These are phyloP conservation scores for Acarospora socialis DNA, from an alignment of 2,329 filamentous ascomycete species.

Conservation along the genomic window DNA sequence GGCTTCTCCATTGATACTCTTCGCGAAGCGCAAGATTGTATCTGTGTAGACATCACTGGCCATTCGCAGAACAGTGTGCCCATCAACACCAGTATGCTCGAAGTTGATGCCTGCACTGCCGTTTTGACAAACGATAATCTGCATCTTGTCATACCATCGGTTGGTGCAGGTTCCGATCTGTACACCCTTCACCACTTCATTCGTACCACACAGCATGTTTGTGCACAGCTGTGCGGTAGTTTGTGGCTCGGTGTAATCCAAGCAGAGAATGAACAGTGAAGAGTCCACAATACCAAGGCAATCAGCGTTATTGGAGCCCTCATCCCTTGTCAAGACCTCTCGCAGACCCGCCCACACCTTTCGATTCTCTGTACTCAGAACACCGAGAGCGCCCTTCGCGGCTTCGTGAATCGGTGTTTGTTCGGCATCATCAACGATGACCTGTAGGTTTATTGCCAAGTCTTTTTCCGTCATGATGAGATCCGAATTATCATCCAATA, in stretches of 20 bases:
- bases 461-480: slow-evolving; percentile 96
- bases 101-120: slow-evolving; percentile 98
- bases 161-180: slow-evolving; percentile 98
- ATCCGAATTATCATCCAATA: slow-evolving; percentile 85
- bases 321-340: slow-evolving; percentile 73
- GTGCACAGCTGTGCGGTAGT: slow-evolving; percentile 77
- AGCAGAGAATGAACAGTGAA: slow-evolving; percentile 77
- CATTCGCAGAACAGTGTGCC: slow-evolving; percentile 90
- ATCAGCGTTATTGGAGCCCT: slow-evolving; percentile 86
- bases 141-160: slow-evolving; percentile 96
- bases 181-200: slow-evolving; percentile 77
- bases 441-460: slow-evolving; percentile 77
- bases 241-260: slow-evolving; percentile 80
- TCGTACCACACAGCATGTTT: slow-evolving; percentile 97
- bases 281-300: slow-evolving; percentile 93
- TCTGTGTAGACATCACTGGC: slow-evolving; percentile 95
- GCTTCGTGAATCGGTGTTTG: slow-evolving; percentile 85
- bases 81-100: slow-evolving; percentile 94
- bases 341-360: slow-evolving; percentile 89
- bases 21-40: slow-evolving; percentile 88
- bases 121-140: slow-evolving; percentile 98
- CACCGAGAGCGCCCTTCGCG: slow-evolving; percentile 85
- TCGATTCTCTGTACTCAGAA: slow-evolving; percentile 89
- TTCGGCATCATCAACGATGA: slow-evolving; percentile 79
- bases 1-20: slow-evolving; percentile 86